phyloP scores from a whole-genome alignment of 768 basidiomycete genomes.

The Leucogyrophana mollusca region DNA sequence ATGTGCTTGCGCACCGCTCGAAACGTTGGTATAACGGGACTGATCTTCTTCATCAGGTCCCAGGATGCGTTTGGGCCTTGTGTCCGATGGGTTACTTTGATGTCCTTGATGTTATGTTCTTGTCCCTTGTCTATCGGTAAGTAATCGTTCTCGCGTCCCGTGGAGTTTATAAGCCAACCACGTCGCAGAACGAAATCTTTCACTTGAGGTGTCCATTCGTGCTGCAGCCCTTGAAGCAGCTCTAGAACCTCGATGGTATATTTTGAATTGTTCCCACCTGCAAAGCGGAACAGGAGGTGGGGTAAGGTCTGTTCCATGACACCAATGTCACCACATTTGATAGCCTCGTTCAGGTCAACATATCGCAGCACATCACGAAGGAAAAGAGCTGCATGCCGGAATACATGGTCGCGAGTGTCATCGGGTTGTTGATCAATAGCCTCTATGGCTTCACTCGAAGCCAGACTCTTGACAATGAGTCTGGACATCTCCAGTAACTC shows the following conservation, averaged over 20 bases:
- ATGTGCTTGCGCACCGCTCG: slow-evolving; percentile 20
- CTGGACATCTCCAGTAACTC: slow-evolving; percentile 4
- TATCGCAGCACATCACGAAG: slow-evolving; percentile 11
- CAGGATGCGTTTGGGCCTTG: slow-evolving; percentile 31
- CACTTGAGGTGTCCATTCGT: slow-evolving; percentile 24
- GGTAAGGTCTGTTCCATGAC: slow-evolving; percentile 22
- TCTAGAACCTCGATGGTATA: slow-evolving; percentile 26
- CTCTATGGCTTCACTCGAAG: background rate
- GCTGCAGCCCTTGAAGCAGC: slow-evolving; percentile 21
- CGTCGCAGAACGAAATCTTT: slow-evolving; percentile 25
- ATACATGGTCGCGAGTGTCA: slow-evolving; percentile 4
- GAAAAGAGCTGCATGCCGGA: slow-evolving; percentile 4
- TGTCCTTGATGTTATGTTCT: slow-evolving; percentile 36
- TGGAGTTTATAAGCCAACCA: slow-evolving; percentile 32
- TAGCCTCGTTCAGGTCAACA: slow-evolving; percentile 23
- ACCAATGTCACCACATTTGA: slow-evolving; percentile 26
- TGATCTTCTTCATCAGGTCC: slow-evolving; percentile 30
- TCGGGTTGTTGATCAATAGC: background rate
- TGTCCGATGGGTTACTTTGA: slow-evolving; percentile 34
- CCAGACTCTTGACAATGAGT: slow-evolving; percentile 19
- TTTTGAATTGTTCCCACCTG: slow-evolving; percentile 21
- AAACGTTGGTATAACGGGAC: slow-evolving; percentile 31
- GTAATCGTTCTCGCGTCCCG: slow-evolving; percentile 21
- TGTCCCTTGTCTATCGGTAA: slow-evolving; percentile 30
- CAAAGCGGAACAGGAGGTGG: slow-evolving; percentile 22